Base-by-base conservation (phyloP, 2,329 filamentous ascomycete species). In the Chrysoporthe austroafricana region DNA sequence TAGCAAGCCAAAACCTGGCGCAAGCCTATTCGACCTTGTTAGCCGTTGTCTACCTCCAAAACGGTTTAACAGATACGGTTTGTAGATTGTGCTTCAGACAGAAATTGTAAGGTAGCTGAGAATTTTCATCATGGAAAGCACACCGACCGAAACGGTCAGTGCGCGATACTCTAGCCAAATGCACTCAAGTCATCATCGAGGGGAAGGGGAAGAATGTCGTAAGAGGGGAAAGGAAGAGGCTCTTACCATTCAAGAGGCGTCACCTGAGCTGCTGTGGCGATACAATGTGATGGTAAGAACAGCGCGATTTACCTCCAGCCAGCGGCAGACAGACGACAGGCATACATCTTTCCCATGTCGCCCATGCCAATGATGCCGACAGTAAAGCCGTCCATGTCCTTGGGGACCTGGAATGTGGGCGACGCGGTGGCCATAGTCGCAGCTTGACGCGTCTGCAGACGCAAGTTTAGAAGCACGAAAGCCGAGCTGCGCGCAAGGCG, bases 151-250 rank as follows among this genome's bases (percentile, higher is more conserved):
- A 81, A 80, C 76, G 80, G 78, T 83, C 81, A 83, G 85, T 60
- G 83, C 81, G 84, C 89, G 88, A 94, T 97, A 86, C 95, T 98
- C 95, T 93, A 98, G 95, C 95, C 95, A 98, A 98, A 98, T 98
- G 95, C 95, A 94, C 95, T 98, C 95, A 95, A 93, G 95, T 98
- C 95, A 98, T 98, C 95, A 96, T 94, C 78, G 79, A 79, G 80
- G 36, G 54, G 21, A 34, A 46, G 67, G 67, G 70, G 68, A 62
- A 64, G 61, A 63, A 7, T 54, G 39, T 57, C 34, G 32, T 18
- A 39, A 14, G 14, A 44, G 21, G 34, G 61, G 62, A 32, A 26
- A 44, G 66, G 57, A 60, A 61, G 67, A 36, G 64, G 61, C 54
- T 77, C 81, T 80, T 79, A 83, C 81, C 77, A 78, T 74, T 70